A percentile compares a stretch with the other conserved stretches of the same genome.
These are phyloP conservation scores for Serendipita sp. DNA, from an alignment of 768 basidiomycete genomes.

Conservation along the genomic window DNA sequence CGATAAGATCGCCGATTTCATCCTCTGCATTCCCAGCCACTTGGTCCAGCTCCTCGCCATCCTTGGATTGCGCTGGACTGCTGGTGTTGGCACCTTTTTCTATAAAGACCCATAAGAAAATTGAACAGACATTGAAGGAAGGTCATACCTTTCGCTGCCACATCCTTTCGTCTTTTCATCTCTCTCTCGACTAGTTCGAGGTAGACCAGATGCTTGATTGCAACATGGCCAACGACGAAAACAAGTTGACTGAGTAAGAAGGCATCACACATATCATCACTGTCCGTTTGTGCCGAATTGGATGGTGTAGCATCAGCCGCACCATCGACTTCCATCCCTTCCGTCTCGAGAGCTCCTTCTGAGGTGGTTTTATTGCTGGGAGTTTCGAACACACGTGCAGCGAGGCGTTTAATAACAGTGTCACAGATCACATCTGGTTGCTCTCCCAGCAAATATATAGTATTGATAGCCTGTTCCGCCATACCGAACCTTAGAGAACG, in stretches of 20 bases:
- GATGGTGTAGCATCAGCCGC: conserved; percentile 15
- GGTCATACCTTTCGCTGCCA: conserved; percentile 49
- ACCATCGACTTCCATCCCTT: conserved; percentile 22
- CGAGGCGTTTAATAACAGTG: conserved; percentile 68
- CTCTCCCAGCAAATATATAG: conserved; percentile 85
- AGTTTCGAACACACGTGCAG: conserved; percentile 46
- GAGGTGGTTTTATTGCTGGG: conserved; percentile 13
- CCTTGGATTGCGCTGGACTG: conserved; percentile 29
- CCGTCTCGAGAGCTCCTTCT: conserved; percentile 37
- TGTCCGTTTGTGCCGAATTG: conserved; percentile 8
- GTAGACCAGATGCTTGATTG: conserved; percentile 94
- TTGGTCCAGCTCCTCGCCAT: conserved; percentile 82
- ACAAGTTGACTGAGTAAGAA: conserved; percentile 87
- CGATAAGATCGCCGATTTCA: conserved; percentile 88
- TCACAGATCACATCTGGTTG: conserved; percentile 79
- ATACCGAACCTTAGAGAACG: conserved; percentile 47
- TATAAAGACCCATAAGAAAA: neutral
- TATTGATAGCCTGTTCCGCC: conserved; percentile 93
- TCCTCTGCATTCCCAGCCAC: conserved; percentile 97
- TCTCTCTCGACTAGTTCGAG: conserved; percentile 91
- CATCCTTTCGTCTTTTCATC: conserved; percentile 92
- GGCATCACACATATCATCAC: conserved; percentile 55
- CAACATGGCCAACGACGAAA: conserved; percentile 90
- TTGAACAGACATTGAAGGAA: conserved; percentile 51
- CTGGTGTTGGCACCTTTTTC: conserved; percentile 34